Conservation (phyloP, 805 yeast species). For the Saccharomycopsis schoenii region DNA sequence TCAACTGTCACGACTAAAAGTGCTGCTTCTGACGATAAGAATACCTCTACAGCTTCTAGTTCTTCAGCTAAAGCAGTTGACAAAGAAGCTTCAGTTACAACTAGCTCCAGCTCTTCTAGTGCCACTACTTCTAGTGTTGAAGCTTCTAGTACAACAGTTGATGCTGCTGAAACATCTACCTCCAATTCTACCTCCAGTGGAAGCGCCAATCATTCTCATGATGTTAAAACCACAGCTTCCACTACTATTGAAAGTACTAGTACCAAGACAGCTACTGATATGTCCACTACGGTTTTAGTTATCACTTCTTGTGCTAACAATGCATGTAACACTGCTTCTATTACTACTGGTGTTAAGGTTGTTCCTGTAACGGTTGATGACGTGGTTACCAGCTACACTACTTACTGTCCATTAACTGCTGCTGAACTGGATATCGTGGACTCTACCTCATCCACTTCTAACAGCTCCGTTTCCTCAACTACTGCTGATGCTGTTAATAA, state of each 20-base stretch:
- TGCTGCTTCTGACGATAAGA: neutral
- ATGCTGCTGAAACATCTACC: neutral
- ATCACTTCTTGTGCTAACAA: constrained; percentile 21
- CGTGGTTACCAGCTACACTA: constrained; percentile 22
- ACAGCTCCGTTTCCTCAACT: constrained; percentile 4
- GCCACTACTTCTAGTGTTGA: neutral
- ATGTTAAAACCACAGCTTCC: neutral
- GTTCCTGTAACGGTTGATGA: constrained; percentile 22
- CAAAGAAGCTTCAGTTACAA: neutral
- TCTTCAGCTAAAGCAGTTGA: neutral
- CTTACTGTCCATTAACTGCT: constrained; percentile 22
- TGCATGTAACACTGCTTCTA: constrained; percentile 19
- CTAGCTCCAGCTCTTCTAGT: neutral
- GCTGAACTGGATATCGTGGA: constrained; percentile 18
- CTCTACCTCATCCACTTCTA: constrained; percentile 10
- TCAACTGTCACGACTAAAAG: neutral
- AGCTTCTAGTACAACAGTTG: neutral
- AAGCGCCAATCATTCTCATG: neutral
- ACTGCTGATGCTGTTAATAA: constrained; percentile 1
- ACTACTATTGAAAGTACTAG: constrained; percentile 2
- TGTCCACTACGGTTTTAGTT: constrained; percentile 9
- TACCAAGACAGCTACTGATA: neutral
- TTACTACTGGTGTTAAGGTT: constrained; percentile 22
- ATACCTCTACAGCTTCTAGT: neutral
- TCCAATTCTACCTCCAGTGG: neutral